Conservation (phyloP, 2,329 filamentous ascomycete species). For the Madurella fahalii region DNA sequence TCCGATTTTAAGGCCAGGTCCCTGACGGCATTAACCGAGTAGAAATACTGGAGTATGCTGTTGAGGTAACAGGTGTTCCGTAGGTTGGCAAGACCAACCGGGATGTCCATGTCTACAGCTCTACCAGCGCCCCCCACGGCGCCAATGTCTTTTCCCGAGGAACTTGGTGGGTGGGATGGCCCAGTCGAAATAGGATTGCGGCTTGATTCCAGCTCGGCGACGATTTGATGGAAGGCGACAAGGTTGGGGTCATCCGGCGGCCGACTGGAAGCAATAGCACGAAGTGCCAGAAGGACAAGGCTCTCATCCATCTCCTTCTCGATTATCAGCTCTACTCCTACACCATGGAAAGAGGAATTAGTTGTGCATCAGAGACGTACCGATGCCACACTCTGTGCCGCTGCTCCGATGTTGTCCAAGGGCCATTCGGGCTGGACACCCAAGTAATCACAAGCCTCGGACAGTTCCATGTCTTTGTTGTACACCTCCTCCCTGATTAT, state of each 20-base stretch:
- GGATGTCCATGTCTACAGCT: slow-evolving; percentile 41
- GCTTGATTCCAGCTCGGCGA: slow-evolving; percentile 11
- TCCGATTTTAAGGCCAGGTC: slow-evolving; percentile 77
- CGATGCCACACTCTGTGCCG: slow-evolving; percentile 14
- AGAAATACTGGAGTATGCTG: slow-evolving; percentile 92
- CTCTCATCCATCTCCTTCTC: slow-evolving; percentile 5
- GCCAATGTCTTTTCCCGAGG: background rate
- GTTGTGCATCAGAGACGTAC: slow-evolving; percentile 7
- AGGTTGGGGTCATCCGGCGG: slow-evolving; percentile 13
- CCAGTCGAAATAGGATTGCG: background rate
- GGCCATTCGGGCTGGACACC: slow-evolving; percentile 15
- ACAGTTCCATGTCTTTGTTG: slow-evolving; percentile 15
- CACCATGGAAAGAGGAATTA: background rate
- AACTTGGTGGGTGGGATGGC: background rate
- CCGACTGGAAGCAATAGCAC: slow-evolving; percentile 8
- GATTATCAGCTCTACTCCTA: background rate
- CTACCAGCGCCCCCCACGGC: background rate
- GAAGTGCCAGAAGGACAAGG: slow-evolving; percentile 21
- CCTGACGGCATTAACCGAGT: slow-evolving; percentile 77
- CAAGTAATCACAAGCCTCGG: slow-evolving; percentile 25
- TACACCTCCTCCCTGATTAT: slow-evolving; percentile 19
- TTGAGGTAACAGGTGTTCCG: slow-evolving; percentile 98
- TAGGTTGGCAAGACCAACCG: slow-evolving; percentile 86
- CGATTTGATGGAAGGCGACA: slow-evolving; percentile 11
- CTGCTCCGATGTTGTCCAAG: slow-evolving; percentile 20